Base-by-base conservation (phyloP, 2,329 filamentous ascomycete species). In the Arthroderma uncinatum region DNA sequence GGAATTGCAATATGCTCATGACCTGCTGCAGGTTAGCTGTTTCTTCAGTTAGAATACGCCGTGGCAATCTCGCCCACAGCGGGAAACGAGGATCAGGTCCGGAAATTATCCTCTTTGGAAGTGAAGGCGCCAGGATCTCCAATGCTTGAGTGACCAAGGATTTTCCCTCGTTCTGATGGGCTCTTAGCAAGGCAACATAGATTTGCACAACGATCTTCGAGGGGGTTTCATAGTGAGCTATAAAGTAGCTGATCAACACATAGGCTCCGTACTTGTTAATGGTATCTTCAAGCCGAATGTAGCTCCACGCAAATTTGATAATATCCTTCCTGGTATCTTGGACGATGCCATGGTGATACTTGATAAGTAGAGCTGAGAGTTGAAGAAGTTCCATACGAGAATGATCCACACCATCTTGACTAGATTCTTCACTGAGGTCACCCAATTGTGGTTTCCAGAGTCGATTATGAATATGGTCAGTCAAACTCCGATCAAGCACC, bases 221-320 rank as follows among this genome's bases (percentile, higher is more conserved):
- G 0, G 93, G 94, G 0, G 93, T 97, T 65, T 98, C 94, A 67
- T 95, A 98, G 62, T 94, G 87, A 0, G 89, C 89, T 65, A 98
- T 96, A 74, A 98, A 98, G 72, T 96, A 98, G 2, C 89, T 90
- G 60, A 98, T 94, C 4, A 98, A 83, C 4, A 96, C 92, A 66
- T 98, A 98, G 2, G 93, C 91, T 0, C 92, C 93, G 70, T 97
- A 93, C 71, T 98, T 98, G 77, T 97, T 98, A 76, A 98, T 95
- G 58, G 95, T 88, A 70, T 99, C 93, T 67, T 99, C 94, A n/a
- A 98, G 81, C 23, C 89, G 84, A 65, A 98, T 98, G 68, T 95
- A 97, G 16, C 91, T 95, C 93, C 93, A 99, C 2, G 90, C 91
- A 71, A 97, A 98, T 73, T 96, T 97, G 67, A 98, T 98, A 61